These are phyloP conservation scores for Penicillium sp. DNA, from an alignment of 2,329 filamentous ascomycete species.

Conservation along the genomic window DNA sequence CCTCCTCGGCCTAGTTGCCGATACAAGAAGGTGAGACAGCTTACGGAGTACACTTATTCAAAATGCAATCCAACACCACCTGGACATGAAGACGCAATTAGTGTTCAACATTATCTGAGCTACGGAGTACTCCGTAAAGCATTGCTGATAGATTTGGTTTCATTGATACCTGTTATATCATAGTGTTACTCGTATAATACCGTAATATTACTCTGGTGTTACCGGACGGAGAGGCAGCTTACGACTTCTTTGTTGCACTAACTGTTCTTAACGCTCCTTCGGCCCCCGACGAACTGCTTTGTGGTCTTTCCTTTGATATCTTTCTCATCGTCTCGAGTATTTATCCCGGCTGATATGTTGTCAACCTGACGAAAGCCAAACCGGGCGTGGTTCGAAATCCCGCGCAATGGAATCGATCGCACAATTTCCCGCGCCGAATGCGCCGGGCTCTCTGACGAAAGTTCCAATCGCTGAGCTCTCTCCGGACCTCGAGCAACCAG, in stretches of 20 bases:
- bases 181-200: neutral
- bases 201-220: neutral
- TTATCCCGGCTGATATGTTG: slow-evolving; percentile 2
- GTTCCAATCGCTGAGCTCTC: slow-evolving; percentile 46
- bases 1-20: neutral
- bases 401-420: slow-evolving; percentile 31
- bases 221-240: neutral
- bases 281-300: neutral
- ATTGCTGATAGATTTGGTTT: neutral
- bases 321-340: neutral
- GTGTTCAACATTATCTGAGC: too few species aligned
- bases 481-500: slow-evolving; percentile 32
- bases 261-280: neutral
- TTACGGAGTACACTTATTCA: too few species aligned
- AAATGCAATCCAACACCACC: too few species aligned
- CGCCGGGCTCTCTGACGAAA: slow-evolving; percentile 23
- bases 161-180: neutral
- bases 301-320: neutral
- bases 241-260: slow-evolving; percentile 1
- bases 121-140: too few species aligned
- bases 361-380: slow-evolving; percentile 4
- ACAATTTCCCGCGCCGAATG: slow-evolving; percentile 24
- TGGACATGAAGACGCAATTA: too few species aligned
- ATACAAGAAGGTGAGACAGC: neutral
- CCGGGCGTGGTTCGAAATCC: slow-evolving; percentile 8